Base-by-base conservation (phyloP, 768 basidiomycete genomes). In the Hortiboletus campestris region DNA sequence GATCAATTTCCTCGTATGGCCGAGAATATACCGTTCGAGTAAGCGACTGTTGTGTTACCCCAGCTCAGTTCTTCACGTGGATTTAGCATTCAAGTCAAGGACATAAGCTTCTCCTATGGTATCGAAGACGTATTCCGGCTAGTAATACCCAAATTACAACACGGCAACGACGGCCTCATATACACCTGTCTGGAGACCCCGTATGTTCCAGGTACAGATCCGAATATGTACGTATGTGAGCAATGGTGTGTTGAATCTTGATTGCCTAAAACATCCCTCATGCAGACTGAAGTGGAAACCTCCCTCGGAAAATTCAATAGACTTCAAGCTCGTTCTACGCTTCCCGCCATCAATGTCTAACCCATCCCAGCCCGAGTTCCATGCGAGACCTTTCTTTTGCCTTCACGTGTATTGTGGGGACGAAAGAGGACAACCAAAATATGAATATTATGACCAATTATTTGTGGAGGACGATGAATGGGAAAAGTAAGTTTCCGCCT, bases 211-310 rank as follows among this genome's bases (percentile, higher is more conserved):
- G 93, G 91, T 25, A 98, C 97, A 12, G 97, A 99, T 67, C 68
- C 73, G 4, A 90, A 91, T 59, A 93, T 98, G 96, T 97, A 57
- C 66, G 89, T 62, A 89, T 95, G 90, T 92, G 56, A 63, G 85
- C 73, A n/a, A 42, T 39, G 32, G 19, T 50, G 19, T 35, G 22
- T 55, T 46, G 4, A 22, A 16, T 5, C 11, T 28, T 48, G 35
- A 44, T 41, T 46, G 19, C 17, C 31, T 38, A 62, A 49, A 52
- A 35, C 34, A 57, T 58, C 12, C 32, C 22, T 60, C 45, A 17
- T 34, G 49, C 39, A 98, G 96, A 59, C 72, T 99, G 66, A 99
- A 99, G 73, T 99, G 97, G 97, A 99, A 99, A 72, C 94, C 95
- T 1, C 94, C 97, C 0, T 91, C 89, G 2, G 96, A 98, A 68